Conservation (phyloP, 495 filamentous ascomycete genomes). For the Penicillium psychrofluorescens region DNA sequence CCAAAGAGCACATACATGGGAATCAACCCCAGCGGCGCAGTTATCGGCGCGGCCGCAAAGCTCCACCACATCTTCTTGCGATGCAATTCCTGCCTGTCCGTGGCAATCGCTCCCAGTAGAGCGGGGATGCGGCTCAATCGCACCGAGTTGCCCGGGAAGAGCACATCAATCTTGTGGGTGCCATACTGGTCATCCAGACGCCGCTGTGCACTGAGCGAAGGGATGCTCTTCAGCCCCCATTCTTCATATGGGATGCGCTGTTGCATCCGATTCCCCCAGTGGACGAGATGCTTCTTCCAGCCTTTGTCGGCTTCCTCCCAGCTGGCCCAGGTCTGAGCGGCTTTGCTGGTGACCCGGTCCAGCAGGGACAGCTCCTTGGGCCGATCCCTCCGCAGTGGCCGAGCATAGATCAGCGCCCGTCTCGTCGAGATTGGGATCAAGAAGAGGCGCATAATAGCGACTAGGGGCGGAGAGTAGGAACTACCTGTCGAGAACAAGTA, state of each 20-base stretch:
- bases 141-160: constrained; percentile 68
- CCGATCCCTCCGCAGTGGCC: constrained; percentile 50
- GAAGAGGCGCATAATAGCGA: constrained; percentile 76
- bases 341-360: constrained; percentile 61
- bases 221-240: constrained; percentile 95
- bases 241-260: constrained; percentile 90
- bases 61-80: constrained; percentile 70
- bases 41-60: constrained; percentile 75
- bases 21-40: constrained; percentile 70
- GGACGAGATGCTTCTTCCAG: constrained; percentile 82
- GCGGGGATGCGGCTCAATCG: constrained; percentile 49
- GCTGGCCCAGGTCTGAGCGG: constrained; percentile 63
- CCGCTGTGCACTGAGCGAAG: constrained; percentile 64
- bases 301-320: constrained; percentile 81
- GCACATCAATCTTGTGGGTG: constrained; percentile 62
- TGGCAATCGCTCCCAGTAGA: constrained; percentile 57
- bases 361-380: constrained; percentile 44
- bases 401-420: constrained; percentile 88
- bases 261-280: constrained; percentile 78
- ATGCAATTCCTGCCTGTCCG: constrained; percentile 76
- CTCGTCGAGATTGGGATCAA: constrained; percentile 89
- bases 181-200: constrained; percentile 55
- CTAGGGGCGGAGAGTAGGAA: not conserved
- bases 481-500: too few species aligned
- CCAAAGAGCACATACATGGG: constrained; percentile 59